These are phyloP conservation scores for Gremmenia infestans DNA, from an alignment of 2,329 filamentous ascomycete genomes.

Conservation along the genomic window DNA sequence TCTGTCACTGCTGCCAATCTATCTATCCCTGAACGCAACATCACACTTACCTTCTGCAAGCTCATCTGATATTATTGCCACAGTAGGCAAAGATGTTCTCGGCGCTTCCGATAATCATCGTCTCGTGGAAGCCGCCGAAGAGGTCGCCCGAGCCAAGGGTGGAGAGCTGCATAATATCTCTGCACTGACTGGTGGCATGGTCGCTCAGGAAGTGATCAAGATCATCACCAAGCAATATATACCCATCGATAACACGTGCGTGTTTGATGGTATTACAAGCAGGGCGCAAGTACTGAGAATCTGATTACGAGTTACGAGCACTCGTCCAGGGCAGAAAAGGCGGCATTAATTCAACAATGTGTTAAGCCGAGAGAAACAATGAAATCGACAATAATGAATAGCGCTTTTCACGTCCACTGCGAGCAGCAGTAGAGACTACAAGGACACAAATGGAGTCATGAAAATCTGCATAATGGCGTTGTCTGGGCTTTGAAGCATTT, in stretches of 20 bases:
- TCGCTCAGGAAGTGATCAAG: conserved; percentile 97
- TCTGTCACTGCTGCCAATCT: conserved; percentile 62
- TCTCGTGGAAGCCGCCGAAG: conserved; percentile 52
- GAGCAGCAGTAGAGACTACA: not conserved
- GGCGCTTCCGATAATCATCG: conserved; percentile 46
- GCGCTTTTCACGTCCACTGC: too few relatives aligned
- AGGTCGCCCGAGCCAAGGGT: conserved; percentile 71
- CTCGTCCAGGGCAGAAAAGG: not conserved
- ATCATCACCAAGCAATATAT: conserved; percentile 71
- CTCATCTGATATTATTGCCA: conserved; percentile 49
- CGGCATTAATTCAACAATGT: not conserved
- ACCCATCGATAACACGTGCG: conserved; percentile 64
- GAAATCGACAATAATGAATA: too few relatives aligned
- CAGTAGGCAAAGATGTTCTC: conserved; percentile 40
- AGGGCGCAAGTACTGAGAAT: conserved; percentile 28
- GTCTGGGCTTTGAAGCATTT: conserved; percentile 7
- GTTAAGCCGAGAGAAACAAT: too few relatives aligned
- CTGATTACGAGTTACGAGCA: conserved; percentile 12
- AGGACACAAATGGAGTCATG: not conserved
- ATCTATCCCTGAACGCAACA: conserved; percentile 58
- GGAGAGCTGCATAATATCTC: conserved; percentile 92
- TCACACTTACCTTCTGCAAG: conserved; percentile 41
- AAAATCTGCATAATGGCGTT: conserved; percentile 19
- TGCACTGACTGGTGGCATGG: conserved; percentile 80
- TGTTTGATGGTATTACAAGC: conserved; percentile 61